Base-by-base conservation (phyloP, 139 green algal species). In the Coelastrella sp. region DNA sequence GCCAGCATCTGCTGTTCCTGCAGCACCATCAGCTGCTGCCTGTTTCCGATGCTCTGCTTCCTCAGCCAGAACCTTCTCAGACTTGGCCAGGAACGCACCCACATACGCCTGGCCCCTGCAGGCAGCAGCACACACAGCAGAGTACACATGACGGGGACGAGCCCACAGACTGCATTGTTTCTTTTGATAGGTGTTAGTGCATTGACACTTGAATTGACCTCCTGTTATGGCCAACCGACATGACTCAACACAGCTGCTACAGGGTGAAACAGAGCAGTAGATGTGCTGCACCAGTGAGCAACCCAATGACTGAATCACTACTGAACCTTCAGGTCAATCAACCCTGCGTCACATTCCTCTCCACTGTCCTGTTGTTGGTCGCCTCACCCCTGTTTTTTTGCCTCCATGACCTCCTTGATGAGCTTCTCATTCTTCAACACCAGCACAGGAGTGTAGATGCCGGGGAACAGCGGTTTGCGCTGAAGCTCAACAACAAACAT, bases 81-180 rank as follows among this genome's bases (percentile, higher is more conserved):
- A 85, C 66, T 89, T 91, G 10, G 89, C 87, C 19, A 99, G 93
- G 92, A 99, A 99, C 9, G 97, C 96, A 14, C 96, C 97, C 17
- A 99, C 98, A 87, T 99, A 99, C 7, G 96, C 95, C 66, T 98
- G 96, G 0, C 92, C 97, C 12, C 96, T 96, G 91, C 81, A 83
- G 19, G 20, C 15, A 83, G 76, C 76, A 83, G 24, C n/a, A 60
- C 15, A 14, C 63, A 70, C 63, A 14, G 63, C 63, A 70, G 12
- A 70, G 63, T 14, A 14, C 63, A 22, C 63, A 70, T 70, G 63
- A 70, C 63, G 5, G 15, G 63, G 12, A 70, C 63, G 3, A 49
- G 3, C 35, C 35, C 35, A 49, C 1, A 49, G 35, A 49, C 3
- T 49, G 35, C 35, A n/a, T n/a, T n/a, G n/a, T n/a, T n/a, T 49